Evolutionary conservation across 805 yeast species (phyloP), one percentile per base, ranked within the genome.

Genomic region (Kazachstania africana): DNA sequence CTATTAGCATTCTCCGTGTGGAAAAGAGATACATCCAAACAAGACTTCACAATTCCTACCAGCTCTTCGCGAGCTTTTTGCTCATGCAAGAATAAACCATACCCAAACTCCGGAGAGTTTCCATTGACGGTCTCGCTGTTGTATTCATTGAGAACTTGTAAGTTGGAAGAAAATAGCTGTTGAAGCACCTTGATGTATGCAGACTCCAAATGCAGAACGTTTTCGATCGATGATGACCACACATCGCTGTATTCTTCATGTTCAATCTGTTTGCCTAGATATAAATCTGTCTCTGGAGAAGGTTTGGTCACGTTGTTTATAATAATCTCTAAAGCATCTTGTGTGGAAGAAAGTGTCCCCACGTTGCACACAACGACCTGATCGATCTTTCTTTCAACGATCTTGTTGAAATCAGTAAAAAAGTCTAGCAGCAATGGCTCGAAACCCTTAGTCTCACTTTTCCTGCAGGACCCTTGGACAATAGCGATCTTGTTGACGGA

Each of bases 31-130:
- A 61, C 55, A 45, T 65, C 64, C 12, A 72, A 57, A 4, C 75
- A 60, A 15, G 55, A 47, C 38, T 64, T 60, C 6, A 75, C 72
- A 30, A 64, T 48, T 8, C 55, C 47, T 12, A 69, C 44, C 40
- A 78, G 62, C 17, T 59, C 55, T 17, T 54, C 47, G 33, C 70
- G 68, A 39, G 68, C 65, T 42, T 73, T 73, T 44, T 72, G 68
- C 24, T 60, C 59, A 31, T 68, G 70, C 43, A 85, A 57, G 50
- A 66, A 84, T 17, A 71, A 60, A 55, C 97, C 97, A 43, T 70
- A 82, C 6, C 95, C 95, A 49, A 63, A 87, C 57, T 85, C 96
- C 16, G 96, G 97, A 31, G 74, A 70, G 13, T 73, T 48, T 4
- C 72, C 70, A 31, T 62, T 59, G 27, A 65, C 60, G 14, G 52